Evolutionary conservation across 2,329 filamentous ascomycete genomes (phyloP), one percentile per base, ranked within the genome.

Genomic region (Cladosporium sp.): DNA sequence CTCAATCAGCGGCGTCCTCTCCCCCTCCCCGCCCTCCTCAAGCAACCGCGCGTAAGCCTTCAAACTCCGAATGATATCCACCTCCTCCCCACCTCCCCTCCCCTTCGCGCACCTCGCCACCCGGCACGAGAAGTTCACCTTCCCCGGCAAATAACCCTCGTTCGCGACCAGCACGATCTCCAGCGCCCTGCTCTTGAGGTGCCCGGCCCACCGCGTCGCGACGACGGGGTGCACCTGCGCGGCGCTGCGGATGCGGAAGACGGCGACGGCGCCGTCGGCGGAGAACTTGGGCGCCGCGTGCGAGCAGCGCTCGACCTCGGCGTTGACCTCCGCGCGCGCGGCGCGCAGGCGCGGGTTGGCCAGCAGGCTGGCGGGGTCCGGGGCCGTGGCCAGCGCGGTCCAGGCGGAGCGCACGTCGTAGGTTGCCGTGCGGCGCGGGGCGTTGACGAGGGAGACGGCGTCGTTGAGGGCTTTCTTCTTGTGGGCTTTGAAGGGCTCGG

Each of bases 81-180:
- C 79, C 1, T 80, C 77, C 3, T 76, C 74, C 9, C 35, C 35
- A 2, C 16, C 16, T 13, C 81, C 75, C 28, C 73, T 70, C 13
- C 67, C 72, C 54, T 77, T 69, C 2, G 82, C 83, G 53, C 75
- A 78, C 43, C 77, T 72, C 0, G 83, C 76, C 6, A 86, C 69
- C 2, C 84, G 77, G 57, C 84, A 86, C 1, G 80, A 84, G 67
- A 87, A 87, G 60, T 85, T 84, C 19, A 87, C 82, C 64, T 79
- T 76, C 2, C 73, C 81, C 0, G 78, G 75, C 0, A 84, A 63
- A 58, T 86, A 87, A 0, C 83, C 83, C 52, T 82, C 78, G 52
- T 87, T 87, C 0, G 83, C 84, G 3, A 83, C 82, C 58, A 86
- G 72, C 7, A 87, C 73, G 1, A 86, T 79, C 60, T 86, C 78